Base-by-base conservation (phyloP, 2,329 filamentous ascomycete species). In the Nemania sp. region DNA sequence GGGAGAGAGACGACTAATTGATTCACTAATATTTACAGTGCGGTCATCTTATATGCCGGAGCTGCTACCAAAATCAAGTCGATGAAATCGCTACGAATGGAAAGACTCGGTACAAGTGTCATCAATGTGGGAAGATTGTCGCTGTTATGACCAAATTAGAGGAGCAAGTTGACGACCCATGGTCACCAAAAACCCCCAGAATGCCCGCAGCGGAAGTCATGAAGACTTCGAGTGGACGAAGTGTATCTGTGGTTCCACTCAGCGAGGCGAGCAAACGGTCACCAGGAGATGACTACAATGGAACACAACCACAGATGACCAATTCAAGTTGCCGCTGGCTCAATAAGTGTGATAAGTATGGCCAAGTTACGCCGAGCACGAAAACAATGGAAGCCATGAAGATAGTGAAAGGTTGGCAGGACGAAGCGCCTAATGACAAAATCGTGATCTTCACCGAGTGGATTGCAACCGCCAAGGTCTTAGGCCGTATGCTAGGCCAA, bases 401-500 rank as follows among this genome's bases (percentile, higher is more conserved):
- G 2, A 58, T 58, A 18, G 20, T 68, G 15, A n/a, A 26, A 1
- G n/a, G 13, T 1, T 67, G 64, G 67, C 64, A 51, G 47, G 11
- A 26, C 0, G 45, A 64, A 20, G 58, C 52, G 0, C 64, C 67
- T 0, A 27, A 61, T 1, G 70, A 71, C 62, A 66, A 69, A 22
- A 70, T 71, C 20, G 29, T 72, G 8, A 53, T 72, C n/a, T 72
- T 70, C 20, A 56, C 52, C 11, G 63, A 69, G 35, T 79, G 61
- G 52, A 68, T 79, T 3, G 66, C 67, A 13, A 75, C 79, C 0
- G 74, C 73, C 0, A 74, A 74, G 10, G 69, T 82, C 1, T 24
- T 84, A 0, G 83, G 82, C 0, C 73, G 77, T 0, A 76, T 83
- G 59, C 73, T 85, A 0, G 61, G 77, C 0, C 58, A 63, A 0